Conservation (phyloP, 2,329 filamentous ascomycete genomes). For the Fonsecaea multimorphosa region DNA sequence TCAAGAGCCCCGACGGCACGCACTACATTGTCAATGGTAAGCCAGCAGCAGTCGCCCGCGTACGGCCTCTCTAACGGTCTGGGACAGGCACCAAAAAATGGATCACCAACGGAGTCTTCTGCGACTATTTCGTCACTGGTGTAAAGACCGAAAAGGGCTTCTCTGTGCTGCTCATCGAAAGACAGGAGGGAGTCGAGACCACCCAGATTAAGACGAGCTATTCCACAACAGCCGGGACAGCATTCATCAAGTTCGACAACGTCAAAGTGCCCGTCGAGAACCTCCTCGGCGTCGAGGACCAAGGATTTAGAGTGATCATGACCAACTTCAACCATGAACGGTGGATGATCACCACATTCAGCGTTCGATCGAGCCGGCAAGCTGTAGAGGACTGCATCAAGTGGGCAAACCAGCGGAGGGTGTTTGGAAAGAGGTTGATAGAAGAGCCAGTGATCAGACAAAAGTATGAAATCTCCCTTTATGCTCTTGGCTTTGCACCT, state of each 20-base stretch:
- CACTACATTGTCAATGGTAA: slow-evolving; percentile 72
- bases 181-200: slow-evolving; percentile 69
- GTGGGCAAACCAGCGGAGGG: slow-evolving; percentile 82
- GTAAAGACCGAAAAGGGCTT: slow-evolving; percentile 76
- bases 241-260: slow-evolving; percentile 76
- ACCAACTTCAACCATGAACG: slow-evolving; percentile 77
- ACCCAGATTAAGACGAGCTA: slow-evolving; percentile 70
- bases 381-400: slow-evolving; percentile 70
- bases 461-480: slow-evolving; percentile 45
- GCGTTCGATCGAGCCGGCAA: slow-evolving; percentile 65
- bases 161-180: slow-evolving; percentile 70
- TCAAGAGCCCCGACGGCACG: slow-evolving; percentile 58
- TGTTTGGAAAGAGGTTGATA: slow-evolving; percentile 72
- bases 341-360: slow-evolving; percentile 69
- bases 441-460: slow-evolving; percentile 77
- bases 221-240: slow-evolving; percentile 63
- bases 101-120: slow-evolving; percentile 98
- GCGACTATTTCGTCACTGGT: slow-evolving; percentile 95
- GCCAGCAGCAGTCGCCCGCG: slow-evolving; percentile 69
- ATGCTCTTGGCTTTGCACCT: background rate
- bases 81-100: slow-evolving; percentile 91
- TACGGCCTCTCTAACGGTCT: slow-evolving; percentile 47
- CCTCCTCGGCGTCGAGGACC: slow-evolving; percentile 71
- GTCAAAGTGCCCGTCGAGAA: slow-evolving; percentile 73
- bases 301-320: slow-evolving; percentile 76